Percentiles rank a stretch among this genome's conserved stretches.
Evolutionary conservation across 139 green algal genomes (phyloP).

Genomic region (Gonium pectorale): DNA sequence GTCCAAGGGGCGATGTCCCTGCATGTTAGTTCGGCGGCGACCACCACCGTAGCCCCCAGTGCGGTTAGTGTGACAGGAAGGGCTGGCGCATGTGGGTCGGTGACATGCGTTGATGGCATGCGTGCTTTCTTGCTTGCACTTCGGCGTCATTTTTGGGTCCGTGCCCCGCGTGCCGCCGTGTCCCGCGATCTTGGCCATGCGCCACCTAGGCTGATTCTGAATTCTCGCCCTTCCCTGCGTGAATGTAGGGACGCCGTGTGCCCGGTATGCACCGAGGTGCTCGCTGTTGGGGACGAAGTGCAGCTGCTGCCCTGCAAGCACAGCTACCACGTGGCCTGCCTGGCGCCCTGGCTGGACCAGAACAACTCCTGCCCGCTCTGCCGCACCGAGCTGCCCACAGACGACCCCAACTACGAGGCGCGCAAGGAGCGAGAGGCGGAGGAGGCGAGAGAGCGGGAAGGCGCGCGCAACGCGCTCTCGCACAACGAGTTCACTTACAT

Average conservation of each 20-base stretch:
- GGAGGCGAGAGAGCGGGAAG: constrained; percentile 67
- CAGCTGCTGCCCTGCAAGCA: constrained; percentile 82
- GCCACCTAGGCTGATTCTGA: too few species aligned
- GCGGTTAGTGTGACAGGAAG: too few species aligned
- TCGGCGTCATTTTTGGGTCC: too few species aligned
- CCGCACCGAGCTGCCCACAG: constrained; percentile 74
- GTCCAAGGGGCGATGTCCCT: too few species aligned
- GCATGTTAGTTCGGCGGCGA: too few species aligned
- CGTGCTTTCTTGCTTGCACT: too few species aligned
- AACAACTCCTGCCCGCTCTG: constrained; percentile 87
- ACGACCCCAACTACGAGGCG: constrained; percentile 81
- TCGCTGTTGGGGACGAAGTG: constrained; percentile 74
- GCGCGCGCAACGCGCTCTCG: constrained; percentile 76
- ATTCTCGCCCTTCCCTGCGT: too few species aligned
- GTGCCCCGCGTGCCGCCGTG: too few species aligned
- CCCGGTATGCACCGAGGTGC: constrained; percentile 55
- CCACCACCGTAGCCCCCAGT: too few species aligned
- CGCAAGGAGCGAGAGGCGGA: constrained; percentile 76
- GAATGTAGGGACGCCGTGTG: constrained; percentile 47
- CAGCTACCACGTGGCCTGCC: constrained; percentile 79
- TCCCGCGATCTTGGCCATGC: too few species aligned
- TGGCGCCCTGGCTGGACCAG: constrained; percentile 80
- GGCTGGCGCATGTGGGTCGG: too few species aligned
- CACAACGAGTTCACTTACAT: constrained; percentile 89
- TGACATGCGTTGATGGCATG: too few species aligned